Base-by-base conservation (phyloP, 202 grass and related monocot genomes). In the Zizania palustris region DNA sequence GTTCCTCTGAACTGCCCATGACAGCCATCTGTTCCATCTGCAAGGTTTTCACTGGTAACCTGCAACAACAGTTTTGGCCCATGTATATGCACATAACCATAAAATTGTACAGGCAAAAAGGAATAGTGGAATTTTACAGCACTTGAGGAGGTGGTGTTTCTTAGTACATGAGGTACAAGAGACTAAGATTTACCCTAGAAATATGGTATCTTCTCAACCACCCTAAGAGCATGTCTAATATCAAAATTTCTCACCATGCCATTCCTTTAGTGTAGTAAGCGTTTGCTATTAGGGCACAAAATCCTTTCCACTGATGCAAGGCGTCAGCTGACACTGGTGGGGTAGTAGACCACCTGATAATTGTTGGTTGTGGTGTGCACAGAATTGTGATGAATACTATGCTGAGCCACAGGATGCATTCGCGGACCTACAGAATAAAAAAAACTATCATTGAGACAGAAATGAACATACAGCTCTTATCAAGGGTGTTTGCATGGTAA, bases 221-320 rank as follows among this genome's bases (percentile, higher is more conserved):
- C n/a, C n/a, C n/a, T n/a, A n/a, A 28, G 28, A 34, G 16, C 45
- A 60, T 2, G 38, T 8, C 13, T 33, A 14, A 10, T 0, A 34
- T 5, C 41, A 45, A 61, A 10, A 60, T 11, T 14, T 2, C 57
- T 81, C 73, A 98, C 91, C 96, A 95, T 88, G 96, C 96, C 96
- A 98, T 98, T 83, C 96, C 96, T 69, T 93, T 93, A 39, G 85
- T 76, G 74, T 95, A 95, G 81, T 97, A 97, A 54, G 91, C 94
- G 44, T 92, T 93, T 73, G 94, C 88, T 6, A 97, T 97, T 60
- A 97, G 48, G 38, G 86, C 94, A 49, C 94, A 97, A 83, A 97
- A 93, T n/a, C 91, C 91, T 89, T 91, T 93, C 91, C 91, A 97
- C 66, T 98, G 89, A 74, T 98, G 74, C 83, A 92, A 88, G 40